These are phyloP conservation scores for Rhododendron williamsianum DNA, from an alignment of 148 eudicot species.

Conservation along the genomic window DNA sequence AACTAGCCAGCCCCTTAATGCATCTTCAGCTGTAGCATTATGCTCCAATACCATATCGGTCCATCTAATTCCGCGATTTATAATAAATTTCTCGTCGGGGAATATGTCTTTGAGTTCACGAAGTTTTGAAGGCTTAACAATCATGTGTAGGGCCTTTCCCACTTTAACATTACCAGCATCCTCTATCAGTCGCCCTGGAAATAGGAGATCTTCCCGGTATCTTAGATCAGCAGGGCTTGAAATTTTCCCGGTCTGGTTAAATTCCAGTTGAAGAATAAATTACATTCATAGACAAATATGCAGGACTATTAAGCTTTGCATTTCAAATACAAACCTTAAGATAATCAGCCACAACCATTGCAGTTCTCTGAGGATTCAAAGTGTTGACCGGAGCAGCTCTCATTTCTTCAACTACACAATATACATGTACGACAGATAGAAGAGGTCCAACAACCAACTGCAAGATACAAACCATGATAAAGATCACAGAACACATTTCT, in stretches of 20 bases:
- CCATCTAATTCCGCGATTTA: conserved; percentile 48
- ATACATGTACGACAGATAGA: conserved; percentile 67
- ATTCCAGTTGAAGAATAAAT: neutral
- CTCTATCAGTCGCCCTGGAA: conserved; percentile 73
- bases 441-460: conserved; percentile 88
- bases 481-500: neutral
- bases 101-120: conserved; percentile 61
- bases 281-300: neutral
- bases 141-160: conserved; percentile 62
- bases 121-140: conserved; percentile 64
- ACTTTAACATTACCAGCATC: conserved; percentile 88
- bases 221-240: conserved; percentile 93
- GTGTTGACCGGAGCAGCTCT: conserved; percentile 91
- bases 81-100: conserved; percentile 72
- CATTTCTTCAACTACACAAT: conserved; percentile 87
- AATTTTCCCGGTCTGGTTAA: conserved; percentile 57
- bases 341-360: conserved; percentile 82
- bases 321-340: conserved; percentile 49
- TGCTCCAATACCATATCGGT: conserved; percentile 81
- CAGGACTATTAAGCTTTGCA: neutral
- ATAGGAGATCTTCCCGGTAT: conserved; percentile 79
- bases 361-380: conserved; percentile 91
- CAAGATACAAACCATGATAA: conserved; percentile 13
- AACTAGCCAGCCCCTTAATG: conserved; percentile 91
- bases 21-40: conserved; percentile 88